phyloP scores from a whole-genome alignment of 176 grass and related monocot species.

The Triticum monococcum region DNA sequence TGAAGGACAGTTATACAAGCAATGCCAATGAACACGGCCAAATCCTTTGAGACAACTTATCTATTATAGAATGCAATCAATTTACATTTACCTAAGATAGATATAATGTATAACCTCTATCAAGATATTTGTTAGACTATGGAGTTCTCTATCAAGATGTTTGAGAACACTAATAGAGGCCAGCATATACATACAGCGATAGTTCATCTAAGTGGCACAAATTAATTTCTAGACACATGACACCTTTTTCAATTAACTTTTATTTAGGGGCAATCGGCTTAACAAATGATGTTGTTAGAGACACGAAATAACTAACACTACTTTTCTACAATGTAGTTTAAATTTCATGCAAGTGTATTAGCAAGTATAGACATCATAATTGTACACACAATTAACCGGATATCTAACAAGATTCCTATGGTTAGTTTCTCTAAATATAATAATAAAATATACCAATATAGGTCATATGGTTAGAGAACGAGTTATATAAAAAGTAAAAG shows the following conservation, averaged over 20 bases:
- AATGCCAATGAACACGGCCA: neutral
- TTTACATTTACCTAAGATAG: neutral
- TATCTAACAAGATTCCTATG: neutral
- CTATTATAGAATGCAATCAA: neutral
- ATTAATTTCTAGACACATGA: neutral
- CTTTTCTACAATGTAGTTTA: neutral
- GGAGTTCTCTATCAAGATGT: neutral
- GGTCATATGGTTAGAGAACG: neutral
- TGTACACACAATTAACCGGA: neutral
- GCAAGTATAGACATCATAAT: neutral
- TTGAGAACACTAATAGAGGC: neutral
- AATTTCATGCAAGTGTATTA: neutral
- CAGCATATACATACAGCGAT: neutral
- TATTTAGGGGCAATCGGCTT: neutral
- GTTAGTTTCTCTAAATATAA: neutral
- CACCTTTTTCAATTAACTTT: neutral
- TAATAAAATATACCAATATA: neutral
- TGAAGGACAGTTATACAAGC: neutral
- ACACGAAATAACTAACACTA: neutral
- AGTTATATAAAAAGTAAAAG: neutral
- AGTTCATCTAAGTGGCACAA: neutral
- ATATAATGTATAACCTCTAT: neutral
- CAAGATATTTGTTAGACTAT: neutral
- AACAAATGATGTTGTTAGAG: neutral
- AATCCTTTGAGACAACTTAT: neutral